These are phyloP conservation scores for Fusarium albidum DNA, from an alignment of 2,329 filamentous ascomycete genomes.

Conservation along the genomic window DNA sequence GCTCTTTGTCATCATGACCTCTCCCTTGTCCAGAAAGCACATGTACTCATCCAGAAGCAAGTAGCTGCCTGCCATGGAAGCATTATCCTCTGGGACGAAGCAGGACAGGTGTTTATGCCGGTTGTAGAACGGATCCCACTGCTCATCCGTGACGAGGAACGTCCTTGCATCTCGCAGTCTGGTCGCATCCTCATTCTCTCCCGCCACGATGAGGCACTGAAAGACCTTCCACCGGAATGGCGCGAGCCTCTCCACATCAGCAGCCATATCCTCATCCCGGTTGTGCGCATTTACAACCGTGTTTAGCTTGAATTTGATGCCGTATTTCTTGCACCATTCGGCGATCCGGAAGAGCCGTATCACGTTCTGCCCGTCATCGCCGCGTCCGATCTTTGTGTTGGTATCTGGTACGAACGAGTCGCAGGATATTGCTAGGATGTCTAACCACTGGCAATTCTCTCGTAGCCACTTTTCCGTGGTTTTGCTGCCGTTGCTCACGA, in stretches of 20 bases:
- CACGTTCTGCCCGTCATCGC: constrained; percentile 54
- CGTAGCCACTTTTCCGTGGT: constrained; percentile 54
- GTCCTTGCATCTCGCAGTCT: constrained; percentile 51
- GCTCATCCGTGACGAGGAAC: constrained; percentile 55
- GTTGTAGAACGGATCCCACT: constrained; percentile 56
- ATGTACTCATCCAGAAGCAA: constrained; percentile 61
- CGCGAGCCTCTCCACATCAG: constrained; percentile 46
- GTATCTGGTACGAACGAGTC: constrained; percentile 61
- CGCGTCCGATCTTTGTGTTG: constrained; percentile 60
- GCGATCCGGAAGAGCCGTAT: constrained; percentile 52
- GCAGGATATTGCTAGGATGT: constrained; percentile 64
- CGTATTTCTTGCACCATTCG: constrained; percentile 53
- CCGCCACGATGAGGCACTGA: constrained; percentile 60
- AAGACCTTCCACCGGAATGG: constrained; percentile 66
- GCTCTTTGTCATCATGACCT: constrained; percentile 41
- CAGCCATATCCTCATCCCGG: constrained; percentile 58
- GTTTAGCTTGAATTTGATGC: constrained; percentile 61
- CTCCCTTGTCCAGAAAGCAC: constrained; percentile 57
- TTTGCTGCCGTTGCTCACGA: constrained; percentile 62
- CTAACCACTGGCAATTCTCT: constrained; percentile 53
- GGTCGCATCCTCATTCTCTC: constrained; percentile 58
- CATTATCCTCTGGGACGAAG: constrained; percentile 59
- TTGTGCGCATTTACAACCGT: constrained; percentile 57
- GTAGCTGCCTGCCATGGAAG: constrained; percentile 59
- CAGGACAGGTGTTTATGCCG: constrained; percentile 50